Base-by-base conservation (phyloP, 257 asterid genomes). In the Coffea canephora region DNA sequence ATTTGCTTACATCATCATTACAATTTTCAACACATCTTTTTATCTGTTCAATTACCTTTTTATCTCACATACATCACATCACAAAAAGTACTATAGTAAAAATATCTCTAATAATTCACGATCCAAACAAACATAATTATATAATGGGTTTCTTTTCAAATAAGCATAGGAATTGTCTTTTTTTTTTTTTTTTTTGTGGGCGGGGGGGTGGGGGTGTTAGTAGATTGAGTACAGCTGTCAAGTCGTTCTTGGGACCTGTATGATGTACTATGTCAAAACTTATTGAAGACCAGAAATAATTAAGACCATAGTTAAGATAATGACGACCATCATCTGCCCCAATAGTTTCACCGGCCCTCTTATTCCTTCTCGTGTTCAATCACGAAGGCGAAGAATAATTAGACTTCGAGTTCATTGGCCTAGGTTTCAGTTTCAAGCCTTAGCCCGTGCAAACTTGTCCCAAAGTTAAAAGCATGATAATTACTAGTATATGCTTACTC, bases 271-370 rank as follows among this genome's bases (percentile, higher is more conserved):
- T 45, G 15, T 74, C 23, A 67, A 52, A 25, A 57, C n/a, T 74
- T 36, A 39, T 25, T 54, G 54, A 46, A 80, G 43, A 62, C 65
- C 46, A 68, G 54, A 66, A 15, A 41, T n/a, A 52, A 74, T 75
- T 80, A 68, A 76, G 62, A 67, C 74, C 81, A 54, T 69, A 50
- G 36, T 68, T 68, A 78, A 78, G 81, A 69, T 68, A 78, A 68
- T 39, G 69, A 78, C 75, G 69, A 55, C 68, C 14, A 49, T 49
- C 50, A 48, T 18, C 61, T 21, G 21, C 25, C 39, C 69, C 31
- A 39, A 21, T 70, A 19, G 25, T 69, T 19, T 69, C 55, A 45
- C 21, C n/a, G n/a, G 6, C 6, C 48, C 25, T 68, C 0, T 36
- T 5, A 13, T 36, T 34, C 41, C 11, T n/a, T 23, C 18, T 71